Evolutionary conservation across 2,329 filamentous ascomycete genomes (phyloP).

Genomic region (Fusarium anthophilum): DNA sequence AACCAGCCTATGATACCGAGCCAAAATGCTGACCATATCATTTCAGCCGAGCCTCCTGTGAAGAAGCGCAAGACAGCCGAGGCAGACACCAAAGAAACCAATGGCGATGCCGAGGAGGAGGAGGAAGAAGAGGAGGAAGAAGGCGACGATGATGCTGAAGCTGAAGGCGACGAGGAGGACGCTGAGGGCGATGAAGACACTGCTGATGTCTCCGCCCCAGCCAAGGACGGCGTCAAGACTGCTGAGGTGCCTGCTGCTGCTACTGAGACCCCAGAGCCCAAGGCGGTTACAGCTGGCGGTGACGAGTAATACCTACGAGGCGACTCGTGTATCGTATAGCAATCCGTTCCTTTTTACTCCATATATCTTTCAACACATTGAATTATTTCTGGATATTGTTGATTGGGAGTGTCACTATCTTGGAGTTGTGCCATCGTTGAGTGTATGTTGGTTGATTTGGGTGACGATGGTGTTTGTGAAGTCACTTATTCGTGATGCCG

Average conservation of each 20-base stretch:
- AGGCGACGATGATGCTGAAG: slow-evolving; percentile 43
- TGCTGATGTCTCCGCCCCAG: slow-evolving; percentile 31
- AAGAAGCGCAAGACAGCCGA: slow-evolving; percentile 62
- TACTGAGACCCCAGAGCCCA: slow-evolving; percentile 41
- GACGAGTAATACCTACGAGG: slow-evolving; percentile 35
- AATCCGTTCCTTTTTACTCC: slow-evolving; percentile 6
- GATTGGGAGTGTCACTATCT: not conserved
- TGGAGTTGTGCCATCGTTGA: not conserved
- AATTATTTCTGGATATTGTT: not conserved
- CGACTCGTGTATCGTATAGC: slow-evolving; percentile 15
- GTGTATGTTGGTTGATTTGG: not conserved
- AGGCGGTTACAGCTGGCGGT: slow-evolving; percentile 44
- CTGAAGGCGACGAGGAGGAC: slow-evolving; percentile 41
- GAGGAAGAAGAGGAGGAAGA: slow-evolving; percentile 48
- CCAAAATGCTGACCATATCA: not conserved
- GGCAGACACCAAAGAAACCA: slow-evolving; percentile 44
- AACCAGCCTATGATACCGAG: not conserved
- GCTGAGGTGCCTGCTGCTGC: slow-evolving; percentile 36
- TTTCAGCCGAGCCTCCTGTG: slow-evolving; percentile 47
- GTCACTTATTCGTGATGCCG: not conserved
- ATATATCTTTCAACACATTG: not conserved
- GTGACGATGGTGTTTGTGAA: not conserved
- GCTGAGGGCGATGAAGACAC: slow-evolving; percentile 43
- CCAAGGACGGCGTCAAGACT: slow-evolving; percentile 36
- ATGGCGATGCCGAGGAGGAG: slow-evolving; percentile 48